Percentiles rank a stretch among this genome's conserved stretches.
These are phyloP conservation scores for Lantana camara DNA, from an alignment of 257 asterid species.

Conservation along the genomic window DNA sequence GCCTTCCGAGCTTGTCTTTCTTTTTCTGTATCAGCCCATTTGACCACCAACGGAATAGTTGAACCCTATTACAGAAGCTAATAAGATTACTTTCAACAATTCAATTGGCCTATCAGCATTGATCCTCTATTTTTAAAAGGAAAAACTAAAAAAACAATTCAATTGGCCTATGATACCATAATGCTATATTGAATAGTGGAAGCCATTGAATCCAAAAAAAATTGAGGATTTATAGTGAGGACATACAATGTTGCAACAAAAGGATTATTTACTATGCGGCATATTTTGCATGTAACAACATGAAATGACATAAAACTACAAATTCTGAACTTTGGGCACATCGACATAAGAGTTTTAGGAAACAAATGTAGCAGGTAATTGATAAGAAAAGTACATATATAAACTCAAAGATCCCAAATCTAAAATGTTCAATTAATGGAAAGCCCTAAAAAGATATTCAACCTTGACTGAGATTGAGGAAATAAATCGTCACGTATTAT, in stretches of 20 bases:
- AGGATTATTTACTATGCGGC: slow-evolving; percentile 21
- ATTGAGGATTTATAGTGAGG: neutral
- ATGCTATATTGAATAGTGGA: neutral
- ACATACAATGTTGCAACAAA: slow-evolving; percentile 2
- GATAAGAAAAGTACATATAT: slow-evolving; percentile 10
- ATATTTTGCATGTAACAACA: neutral
- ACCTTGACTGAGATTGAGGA: slow-evolving; percentile 16
- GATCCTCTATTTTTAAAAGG: no score
- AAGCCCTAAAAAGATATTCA: slow-evolving; percentile 2
- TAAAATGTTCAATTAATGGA: neutral
- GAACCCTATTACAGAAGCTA: slow-evolving; percentile 59
- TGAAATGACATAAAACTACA: slow-evolving; percentile 3
- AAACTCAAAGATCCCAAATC: slow-evolving; percentile 13
- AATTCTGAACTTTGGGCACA: neutral
- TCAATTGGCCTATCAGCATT: no score
- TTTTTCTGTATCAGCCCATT: slow-evolving; percentile 99
- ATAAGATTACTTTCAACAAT: slow-evolving; percentile 20
- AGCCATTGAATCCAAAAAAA: slow-evolving; percentile 15
- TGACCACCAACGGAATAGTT: slow-evolving; percentile 89
- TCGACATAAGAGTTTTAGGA: neutral
- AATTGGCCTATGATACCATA: neutral
- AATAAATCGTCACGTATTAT: neutral
- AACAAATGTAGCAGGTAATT: neutral
- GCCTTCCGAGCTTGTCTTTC: slow-evolving; percentile 92
- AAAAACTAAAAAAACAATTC: no score